These are phyloP conservation scores for Microdochium bolleyi DNA, from an alignment of 2,329 filamentous ascomycete species.

Conservation along the genomic window DNA sequence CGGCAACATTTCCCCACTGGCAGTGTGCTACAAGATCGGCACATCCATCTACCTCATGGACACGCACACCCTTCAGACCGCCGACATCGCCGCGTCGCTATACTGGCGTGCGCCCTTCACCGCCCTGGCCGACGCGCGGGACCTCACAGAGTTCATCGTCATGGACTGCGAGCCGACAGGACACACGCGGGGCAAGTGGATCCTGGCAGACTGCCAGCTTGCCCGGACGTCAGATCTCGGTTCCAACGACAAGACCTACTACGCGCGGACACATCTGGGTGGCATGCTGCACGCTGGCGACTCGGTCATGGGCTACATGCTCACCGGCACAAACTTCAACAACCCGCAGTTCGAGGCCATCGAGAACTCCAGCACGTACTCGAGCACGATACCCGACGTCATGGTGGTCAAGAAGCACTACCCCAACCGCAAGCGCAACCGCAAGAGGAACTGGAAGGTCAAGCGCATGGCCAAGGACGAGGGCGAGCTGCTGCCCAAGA, in stretches of 20 bases:
- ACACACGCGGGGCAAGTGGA: conserved; percentile 69
- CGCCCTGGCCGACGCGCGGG: conserved; percentile 73
- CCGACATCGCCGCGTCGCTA: conserved; percentile 71
- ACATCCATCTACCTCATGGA: conserved; percentile 87
- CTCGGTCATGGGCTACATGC: conserved; percentile 88
- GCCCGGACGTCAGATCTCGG: conserved; percentile 82
- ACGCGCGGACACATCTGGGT: conserved; percentile 84
- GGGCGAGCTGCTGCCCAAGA: conserved; percentile 76
- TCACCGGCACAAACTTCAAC: conserved; percentile 53
- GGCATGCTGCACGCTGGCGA: conserved; percentile 81
- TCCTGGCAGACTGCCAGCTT: conserved; percentile 81
- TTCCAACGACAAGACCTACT: conserved; percentile 79
- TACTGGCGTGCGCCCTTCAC: conserved; percentile 91
- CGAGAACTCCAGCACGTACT: conserved; percentile 68
- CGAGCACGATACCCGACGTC: conserved; percentile 79
- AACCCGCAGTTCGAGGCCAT: conserved; percentile 40
- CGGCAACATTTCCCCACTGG: conserved; percentile 82
- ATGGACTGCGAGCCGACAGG: conserved; percentile 86
- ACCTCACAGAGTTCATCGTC: conserved; percentile 86
- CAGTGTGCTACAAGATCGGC: conserved; percentile 80
- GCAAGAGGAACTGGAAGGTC: conserved; percentile 83
- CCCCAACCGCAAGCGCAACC: conserved; percentile 69
- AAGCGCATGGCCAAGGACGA: conserved; percentile 91
- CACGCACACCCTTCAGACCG: conserved; percentile 81
- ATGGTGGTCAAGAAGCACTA: conserved; percentile 97